Percentiles rank a stretch among this genome's conserved stretches.
Evolutionary conservation across 805 yeast genomes (phyloP).

Genomic region (Yarrowia phangngaensis): DNA sequence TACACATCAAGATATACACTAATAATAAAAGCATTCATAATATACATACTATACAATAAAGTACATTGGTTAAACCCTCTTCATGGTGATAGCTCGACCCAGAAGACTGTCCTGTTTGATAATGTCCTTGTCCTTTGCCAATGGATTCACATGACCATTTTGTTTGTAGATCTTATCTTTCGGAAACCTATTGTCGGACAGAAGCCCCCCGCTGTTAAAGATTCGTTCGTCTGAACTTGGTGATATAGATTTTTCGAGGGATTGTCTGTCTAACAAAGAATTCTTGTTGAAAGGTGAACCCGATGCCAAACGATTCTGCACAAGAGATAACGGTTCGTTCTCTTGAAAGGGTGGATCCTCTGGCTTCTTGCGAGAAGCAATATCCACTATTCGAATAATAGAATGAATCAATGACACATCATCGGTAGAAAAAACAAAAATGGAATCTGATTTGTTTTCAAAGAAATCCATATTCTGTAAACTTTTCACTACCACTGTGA

Average conservation of each 20-base stretch:
- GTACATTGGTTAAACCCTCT: background rate
- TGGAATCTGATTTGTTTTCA: slow-evolving; percentile 14
- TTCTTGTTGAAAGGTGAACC: slow-evolving; percentile 7
- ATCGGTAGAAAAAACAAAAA: slow-evolving; percentile 12
- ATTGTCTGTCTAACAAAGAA: slow-evolving; percentile 16
- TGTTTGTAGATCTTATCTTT: slow-evolving; percentile 7
- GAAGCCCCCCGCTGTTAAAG: slow-evolving; percentile 8
- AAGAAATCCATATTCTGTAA: slow-evolving; percentile 15
- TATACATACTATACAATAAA: background rate
- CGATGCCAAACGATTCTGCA: slow-evolving; percentile 1
- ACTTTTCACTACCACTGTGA: slow-evolving; percentile 14
- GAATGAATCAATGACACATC: slow-evolving; percentile 12
- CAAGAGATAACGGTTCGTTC: slow-evolving; percentile 5
- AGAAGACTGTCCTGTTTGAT: slow-evolving; percentile 22
- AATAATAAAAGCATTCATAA: no score
- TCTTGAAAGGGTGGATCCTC: background rate
- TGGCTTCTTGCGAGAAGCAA: slow-evolving; percentile 10
- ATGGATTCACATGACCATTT: slow-evolving; percentile 5
- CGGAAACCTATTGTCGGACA: slow-evolving; percentile 11
- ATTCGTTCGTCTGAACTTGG: slow-evolving; percentile 6
- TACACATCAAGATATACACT: no score
- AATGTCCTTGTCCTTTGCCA: slow-evolving; percentile 23
- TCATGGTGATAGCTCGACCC: slow-evolving; percentile 19
- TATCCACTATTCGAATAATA: slow-evolving; percentile 13
- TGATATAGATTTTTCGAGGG: no score